Conservation (phyloP, 345 rosid genomes). For the Capsella bursapastoris region DNA sequence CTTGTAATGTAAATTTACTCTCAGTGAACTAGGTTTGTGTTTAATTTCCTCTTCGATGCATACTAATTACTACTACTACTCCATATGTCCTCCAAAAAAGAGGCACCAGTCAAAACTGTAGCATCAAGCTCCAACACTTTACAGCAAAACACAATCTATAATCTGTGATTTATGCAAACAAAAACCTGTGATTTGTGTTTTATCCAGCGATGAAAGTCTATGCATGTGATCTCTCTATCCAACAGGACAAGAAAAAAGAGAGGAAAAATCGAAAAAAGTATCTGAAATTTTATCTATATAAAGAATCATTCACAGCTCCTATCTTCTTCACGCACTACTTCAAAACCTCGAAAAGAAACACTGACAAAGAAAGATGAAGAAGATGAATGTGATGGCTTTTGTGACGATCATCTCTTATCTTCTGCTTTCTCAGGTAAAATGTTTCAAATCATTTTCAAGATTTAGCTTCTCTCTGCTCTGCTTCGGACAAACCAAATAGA, state of each 20-base stretch:
- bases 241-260: background rate
- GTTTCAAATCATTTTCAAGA: conserved; percentile 15
- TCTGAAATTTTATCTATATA: conserved; percentile 36
- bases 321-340: conserved; percentile 25
- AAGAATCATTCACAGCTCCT: conserved; percentile 22
- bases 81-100: background rate
- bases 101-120: conserved; percentile 33
- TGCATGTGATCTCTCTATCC: conserved; percentile 46
- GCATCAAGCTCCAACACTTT: conserved; percentile 43
- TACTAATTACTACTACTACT: background rate
- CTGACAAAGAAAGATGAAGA: conserved; percentile 29
- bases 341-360: conserved; percentile 5
- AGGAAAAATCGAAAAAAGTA: background rate
- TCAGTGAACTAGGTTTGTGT: conserved; percentile 25
- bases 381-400: conserved; percentile 27
- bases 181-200: conserved; percentile 32
- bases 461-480: conserved; percentile 2
- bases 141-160: conserved; percentile 44
- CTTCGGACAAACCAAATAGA: background rate
- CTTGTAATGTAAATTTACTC: background rate
- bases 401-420: conserved; percentile 40
- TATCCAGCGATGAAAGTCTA: conserved; percentile 36
- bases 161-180: conserved; percentile 35
- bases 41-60: conserved; percentile 16
- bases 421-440: conserved; percentile 37